Base-by-base conservation (phyloP, 129 eudicot genomes). In the Lactuca sativa region DNA sequence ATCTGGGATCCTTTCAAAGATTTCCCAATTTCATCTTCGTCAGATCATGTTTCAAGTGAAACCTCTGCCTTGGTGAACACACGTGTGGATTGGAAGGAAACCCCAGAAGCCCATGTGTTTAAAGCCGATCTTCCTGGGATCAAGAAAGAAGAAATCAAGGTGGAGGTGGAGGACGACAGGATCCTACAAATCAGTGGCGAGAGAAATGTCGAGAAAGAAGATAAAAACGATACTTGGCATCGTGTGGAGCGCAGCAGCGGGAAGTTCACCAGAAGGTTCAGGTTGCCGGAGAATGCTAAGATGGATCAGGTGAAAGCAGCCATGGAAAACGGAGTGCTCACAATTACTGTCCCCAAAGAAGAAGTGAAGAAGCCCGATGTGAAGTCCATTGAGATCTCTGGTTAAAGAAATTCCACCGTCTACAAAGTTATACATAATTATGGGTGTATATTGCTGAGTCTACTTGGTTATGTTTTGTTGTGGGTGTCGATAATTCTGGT, bases 241-340 rank as follows among this genome's bases (percentile, higher is more conserved):
- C 52, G 52, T 3, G 52, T 47, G 4, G 52, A 12, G 12, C 52
- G 52, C 52, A 47, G 83, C 58, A 73, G 75, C 13, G 83, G 86
- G 3, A 69, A 55, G 33, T 82, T 82, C 61, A 59, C 55, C 21
- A 78, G 86, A 78, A 74, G 86, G 63, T 82, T 82, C 53, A 48
- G 80, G 73, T 62, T 82, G 66, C 83, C 86, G 38, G 86, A 82
- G 80, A 73, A 82, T 51, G 83, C 74, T 0, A 78, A 74, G 68
- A 38, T 73, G 71, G 83, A 82, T 32, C 66, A 78, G 48, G 74
- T 78, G 48, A 82, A 69, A 67, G 81, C 83, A 3, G 40, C 53
- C 4, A 82, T 82, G 83, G 83, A 82, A 34, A 64, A 78, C n/a
- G 83, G 78, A 7, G 81, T 82, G 54, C 78, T 82, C 2, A 82